A percentile compares a stretch with the other conserved stretches of the same genome.
phyloP scores from a whole-genome alignment of 2,329 filamentous ascomycete species.

The Botrytis galanthina region DNA sequence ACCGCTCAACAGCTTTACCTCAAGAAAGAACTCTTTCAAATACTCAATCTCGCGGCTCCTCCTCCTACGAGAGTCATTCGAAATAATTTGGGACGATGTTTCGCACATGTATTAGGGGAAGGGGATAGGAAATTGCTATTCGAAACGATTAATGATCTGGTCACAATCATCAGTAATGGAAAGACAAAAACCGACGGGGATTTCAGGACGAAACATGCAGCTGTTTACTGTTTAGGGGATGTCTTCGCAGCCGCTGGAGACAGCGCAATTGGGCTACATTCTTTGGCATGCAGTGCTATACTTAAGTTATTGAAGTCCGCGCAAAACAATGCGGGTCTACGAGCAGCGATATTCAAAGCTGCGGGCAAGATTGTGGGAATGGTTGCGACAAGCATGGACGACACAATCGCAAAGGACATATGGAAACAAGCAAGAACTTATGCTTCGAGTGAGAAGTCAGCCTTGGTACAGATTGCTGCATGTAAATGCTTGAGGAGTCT shows the following conservation, averaged over 20 bases:
- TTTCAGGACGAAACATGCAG: slow-evolving; percentile 77
- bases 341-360: slow-evolving; percentile 73
- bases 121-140: slow-evolving; percentile 91
- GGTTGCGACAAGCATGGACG: slow-evolving; percentile 75
- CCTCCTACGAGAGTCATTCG: slow-evolving; percentile 84
- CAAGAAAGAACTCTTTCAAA: slow-evolving; percentile 91
- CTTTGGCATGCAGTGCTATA: slow-evolving; percentile 67
- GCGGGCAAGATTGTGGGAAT: slow-evolving; percentile 74
- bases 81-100: slow-evolving; percentile 82
- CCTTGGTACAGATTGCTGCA: slow-evolving; percentile 73
- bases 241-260: slow-evolving; percentile 91
- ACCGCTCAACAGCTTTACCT: slow-evolving; percentile 87
- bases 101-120: slow-evolving; percentile 76
- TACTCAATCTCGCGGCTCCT: slow-evolving; percentile 78
- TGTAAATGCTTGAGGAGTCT: slow-evolving; percentile 77
- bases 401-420: slow-evolving; percentile 79
- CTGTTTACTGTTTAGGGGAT: slow-evolving; percentile 80
- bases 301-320: slow-evolving; percentile 79
- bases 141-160: slow-evolving; percentile 88
- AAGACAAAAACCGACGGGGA: slow-evolving; percentile 77
- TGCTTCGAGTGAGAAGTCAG: slow-evolving; percentile 76
- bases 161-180: slow-evolving; percentile 66
- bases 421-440: slow-evolving; percentile 88
- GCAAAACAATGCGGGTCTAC: slow-evolving; percentile 75
- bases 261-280: slow-evolving; percentile 81